A percentile compares a stretch with the other conserved stretches of the same genome.
phyloP scores from a whole-genome alignment of 176 grass and related monocot genomes.

The Avena insularis region DNA sequence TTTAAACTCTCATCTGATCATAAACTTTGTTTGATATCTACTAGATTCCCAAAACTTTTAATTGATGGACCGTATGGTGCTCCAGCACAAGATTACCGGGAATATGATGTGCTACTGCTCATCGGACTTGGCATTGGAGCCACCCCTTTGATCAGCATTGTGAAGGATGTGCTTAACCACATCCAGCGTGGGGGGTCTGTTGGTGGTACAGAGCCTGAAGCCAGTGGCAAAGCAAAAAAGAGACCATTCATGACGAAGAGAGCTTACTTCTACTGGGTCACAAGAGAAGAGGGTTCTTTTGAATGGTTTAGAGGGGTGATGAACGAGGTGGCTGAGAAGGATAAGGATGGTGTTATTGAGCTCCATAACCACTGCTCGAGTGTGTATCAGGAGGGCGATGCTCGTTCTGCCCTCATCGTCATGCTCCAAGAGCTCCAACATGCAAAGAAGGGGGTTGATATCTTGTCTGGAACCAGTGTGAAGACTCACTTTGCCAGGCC shows the following conservation, averaged over 20 bases:
- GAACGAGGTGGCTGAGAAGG: conserved; percentile 94
- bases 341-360: conserved; percentile 81
- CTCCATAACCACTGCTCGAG: conserved; percentile 95
- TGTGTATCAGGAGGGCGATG: conserved; percentile 92
- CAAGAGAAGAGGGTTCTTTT: conserved; percentile 88
- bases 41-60: conserved; percentile 81
- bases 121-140: conserved; percentile 93
- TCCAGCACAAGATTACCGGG: conserved; percentile 85
- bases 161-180: conserved; percentile 95
- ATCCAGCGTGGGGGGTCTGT: conserved; percentile 62
- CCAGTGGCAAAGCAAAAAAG: conserved; percentile 46
- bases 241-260: conserved; percentile 75
- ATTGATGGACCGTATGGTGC: conserved; percentile 94
- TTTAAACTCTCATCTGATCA: neutral
- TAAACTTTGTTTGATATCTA: conserved; percentile 18
- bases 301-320: conserved; percentile 98
- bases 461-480: conserved; percentile 84
- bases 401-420: conserved; percentile 85
- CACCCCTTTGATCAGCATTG: conserved; percentile 94
- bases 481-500: conserved; percentile 94
- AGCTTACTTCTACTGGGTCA: conserved; percentile 98
- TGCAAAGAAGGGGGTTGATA: conserved; percentile 84
- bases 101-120: conserved; percentile 88
- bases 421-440: conserved; percentile 95
- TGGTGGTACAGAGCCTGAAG: conserved; percentile 38